Evolutionary conservation across 2,329 filamentous ascomycete genomes (phyloP), one percentile per base, ranked within the genome.

Genomic region (Penicillium sp.): DNA sequence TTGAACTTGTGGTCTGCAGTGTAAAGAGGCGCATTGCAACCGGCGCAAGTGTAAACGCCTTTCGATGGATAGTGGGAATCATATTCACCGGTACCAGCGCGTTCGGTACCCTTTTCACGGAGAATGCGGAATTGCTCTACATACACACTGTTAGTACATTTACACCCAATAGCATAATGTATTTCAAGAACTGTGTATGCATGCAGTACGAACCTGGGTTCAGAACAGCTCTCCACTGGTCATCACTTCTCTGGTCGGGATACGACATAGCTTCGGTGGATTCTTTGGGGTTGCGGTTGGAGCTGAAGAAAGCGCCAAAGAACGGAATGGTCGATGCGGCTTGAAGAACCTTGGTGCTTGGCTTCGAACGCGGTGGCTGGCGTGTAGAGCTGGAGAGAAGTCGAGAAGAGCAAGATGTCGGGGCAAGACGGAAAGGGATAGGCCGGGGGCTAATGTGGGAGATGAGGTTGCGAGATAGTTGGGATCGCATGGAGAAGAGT

Each of bases 111-210:
- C 74, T 97, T 93, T 72, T 95, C 79, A 60, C 94, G 88, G 51
- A 99, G 85, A 69, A 99, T 83, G 61, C 90, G 90, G 80, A 97
- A 99, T 81, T 99, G 94, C 68, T 97, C 93, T 96, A n/a, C 51
- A 34, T 27, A 7, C 2, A 41, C n/a, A 6, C 32, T 5, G 30
- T 44, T 27, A 40, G 47, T 14, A 26, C 6, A 48, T 5, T 23
- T 3, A 5, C 5, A 23, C 23, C 23, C 3, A 23, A 5, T 23
- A 3, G 23, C 23, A 77, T 62, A 42, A 40, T 35, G 10, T 6
- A 10, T 6, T 10, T 29, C 2, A n/a, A n/a, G 4, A 5, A 13
- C 4, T n/a, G n/a, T 23, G 11, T 4, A 11, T 19, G 11, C 7
- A 11, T 19, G 32, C 9, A 23, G 11, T 26, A 70, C 74, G 27